phyloP scores from a whole-genome alignment of 2,329 filamentous ascomycete species.

The Truncatella angustata region DNA sequence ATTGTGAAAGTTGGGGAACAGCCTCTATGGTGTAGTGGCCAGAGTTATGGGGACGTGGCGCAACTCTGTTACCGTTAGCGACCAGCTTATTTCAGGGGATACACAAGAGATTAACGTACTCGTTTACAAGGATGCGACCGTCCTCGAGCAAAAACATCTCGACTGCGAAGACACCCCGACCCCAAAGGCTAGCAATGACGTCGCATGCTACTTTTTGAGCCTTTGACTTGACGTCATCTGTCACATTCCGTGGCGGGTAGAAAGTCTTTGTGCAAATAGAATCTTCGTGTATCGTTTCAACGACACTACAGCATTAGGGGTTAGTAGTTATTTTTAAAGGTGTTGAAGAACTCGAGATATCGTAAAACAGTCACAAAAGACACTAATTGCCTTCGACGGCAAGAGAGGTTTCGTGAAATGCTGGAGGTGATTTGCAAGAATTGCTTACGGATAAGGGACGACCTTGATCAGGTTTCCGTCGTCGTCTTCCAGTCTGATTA shows the following conservation, averaged over 20 bases:
- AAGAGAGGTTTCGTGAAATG: constrained; percentile 34
- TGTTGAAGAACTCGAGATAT: too few relatives aligned
- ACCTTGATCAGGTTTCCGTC: constrained; percentile 5
- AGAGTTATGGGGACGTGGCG: constrained; percentile 67
- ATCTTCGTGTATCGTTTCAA: constrained; percentile 94
- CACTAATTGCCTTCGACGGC: too few relatives aligned
- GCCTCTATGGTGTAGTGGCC: constrained; percentile 96
- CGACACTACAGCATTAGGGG: too few relatives aligned
- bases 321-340: too few relatives aligned
- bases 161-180: constrained; percentile 91
- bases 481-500: not conserved
- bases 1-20: constrained; percentile 82
- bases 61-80: constrained; percentile 14
- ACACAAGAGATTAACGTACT: constrained; percentile 33
- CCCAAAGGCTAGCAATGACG: constrained; percentile 77
- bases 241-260: constrained; percentile 73
- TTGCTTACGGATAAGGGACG: constrained; percentile 1
- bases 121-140: constrained; percentile 74
- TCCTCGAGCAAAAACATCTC: constrained; percentile 89
- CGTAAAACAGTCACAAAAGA: too few relatives aligned
- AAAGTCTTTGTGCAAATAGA: constrained; percentile 93
- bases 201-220: constrained; percentile 76
- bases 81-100: not conserved
- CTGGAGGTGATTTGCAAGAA: too few relatives aligned
- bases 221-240: constrained; percentile 55